These are phyloP conservation scores for Cupressus sempervirens DNA, from an alignment of 75 land plant species.

Conservation along the genomic window DNA sequence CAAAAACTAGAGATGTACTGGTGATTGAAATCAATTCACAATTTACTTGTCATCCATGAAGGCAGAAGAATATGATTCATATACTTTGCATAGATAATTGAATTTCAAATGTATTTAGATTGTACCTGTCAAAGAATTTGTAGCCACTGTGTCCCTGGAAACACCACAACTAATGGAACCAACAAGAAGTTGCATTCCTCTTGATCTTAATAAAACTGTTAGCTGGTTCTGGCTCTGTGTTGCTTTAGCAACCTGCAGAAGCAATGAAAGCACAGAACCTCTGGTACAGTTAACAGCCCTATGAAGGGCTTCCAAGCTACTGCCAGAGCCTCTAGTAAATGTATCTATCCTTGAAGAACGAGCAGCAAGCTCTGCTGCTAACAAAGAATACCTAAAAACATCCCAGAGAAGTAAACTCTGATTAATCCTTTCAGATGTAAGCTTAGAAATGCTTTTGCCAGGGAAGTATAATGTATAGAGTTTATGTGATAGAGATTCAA, in stretches of 20 bases:
- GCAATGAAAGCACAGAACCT: conserved; percentile 56
- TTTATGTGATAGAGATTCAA: conserved; percentile 43
- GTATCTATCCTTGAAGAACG: conserved; percentile 38
- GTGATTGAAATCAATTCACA: not conserved
- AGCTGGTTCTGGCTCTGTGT: conserved; percentile 45
- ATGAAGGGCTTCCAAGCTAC: conserved; percentile 36
- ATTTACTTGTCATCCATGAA: not conserved
- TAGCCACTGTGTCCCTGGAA: conserved; percentile 33
- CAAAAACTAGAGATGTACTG: not conserved
- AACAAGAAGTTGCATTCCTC: conserved; percentile 73
- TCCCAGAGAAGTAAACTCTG: conserved; percentile 84
- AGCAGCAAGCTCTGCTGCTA: conserved; percentile 85
- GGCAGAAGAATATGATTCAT: not conserved
- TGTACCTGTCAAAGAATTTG: conserved; percentile 28
- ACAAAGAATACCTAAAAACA: conserved; percentile 76
- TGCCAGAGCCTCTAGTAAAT: conserved; percentile 7
- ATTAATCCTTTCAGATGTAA: conserved; percentile 36
- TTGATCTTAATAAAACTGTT: conserved; percentile 56
- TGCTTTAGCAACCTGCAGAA: conserved; percentile 57
- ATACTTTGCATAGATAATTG: not conserved
- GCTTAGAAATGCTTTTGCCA: conserved; percentile 24
- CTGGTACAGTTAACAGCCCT: conserved; percentile 47
- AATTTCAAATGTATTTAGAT: not conserved
- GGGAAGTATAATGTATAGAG: conserved; percentile 59
- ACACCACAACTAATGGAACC: conserved; percentile 57